A percentile compares a stretch with the other conserved stretches of the same genome.
Evolutionary conservation across 192 early-diverging fungal species (phyloP).

Genomic region (Coemansia asiatica): DNA sequence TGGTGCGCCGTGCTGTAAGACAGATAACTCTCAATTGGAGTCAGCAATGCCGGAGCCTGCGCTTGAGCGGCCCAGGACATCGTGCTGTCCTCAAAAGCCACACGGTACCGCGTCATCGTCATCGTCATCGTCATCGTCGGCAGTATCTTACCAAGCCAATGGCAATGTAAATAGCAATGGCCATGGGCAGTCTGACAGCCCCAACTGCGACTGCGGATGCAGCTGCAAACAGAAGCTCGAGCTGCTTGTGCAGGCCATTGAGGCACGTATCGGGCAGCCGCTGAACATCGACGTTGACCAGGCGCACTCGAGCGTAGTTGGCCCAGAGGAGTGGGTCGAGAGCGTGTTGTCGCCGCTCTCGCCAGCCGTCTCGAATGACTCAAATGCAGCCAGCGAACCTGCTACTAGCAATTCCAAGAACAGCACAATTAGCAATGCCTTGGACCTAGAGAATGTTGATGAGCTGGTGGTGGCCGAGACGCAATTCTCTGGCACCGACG

Average conservation of each 20-base stretch:
- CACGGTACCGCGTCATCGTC: neutral
- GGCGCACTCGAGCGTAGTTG: neutral
- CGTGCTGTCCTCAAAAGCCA: constrained; percentile 3
- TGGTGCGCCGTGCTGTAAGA: constrained; percentile 10
- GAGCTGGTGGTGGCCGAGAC: too few relatives aligned
- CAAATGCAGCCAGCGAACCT: neutral
- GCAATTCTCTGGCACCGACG: neutral
- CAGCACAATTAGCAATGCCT: neutral
- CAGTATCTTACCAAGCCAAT: neutral
- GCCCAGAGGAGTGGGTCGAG: constrained; percentile 27
- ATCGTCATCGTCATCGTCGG: neutral
- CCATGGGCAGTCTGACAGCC: constrained; percentile 6
- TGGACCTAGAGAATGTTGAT: neutral
- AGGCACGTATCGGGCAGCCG: constrained; percentile 36
- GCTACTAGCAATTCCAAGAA: neutral
- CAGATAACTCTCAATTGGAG: neutral
- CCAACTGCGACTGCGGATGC: constrained; percentile 51
- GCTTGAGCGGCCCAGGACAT: neutral
- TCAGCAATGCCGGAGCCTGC: neutral
- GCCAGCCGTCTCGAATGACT: neutral
- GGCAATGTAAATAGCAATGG: neutral
- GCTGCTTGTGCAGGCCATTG: constrained; percentile 41
- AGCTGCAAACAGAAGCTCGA: constrained; percentile 43
- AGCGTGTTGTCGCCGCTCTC: constrained; percentile 30
- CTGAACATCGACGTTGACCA: constrained; percentile 11